Conservation (phyloP, 2,329 filamentous ascomycete genomes). For the Colletotrichum australisinense region DNA sequence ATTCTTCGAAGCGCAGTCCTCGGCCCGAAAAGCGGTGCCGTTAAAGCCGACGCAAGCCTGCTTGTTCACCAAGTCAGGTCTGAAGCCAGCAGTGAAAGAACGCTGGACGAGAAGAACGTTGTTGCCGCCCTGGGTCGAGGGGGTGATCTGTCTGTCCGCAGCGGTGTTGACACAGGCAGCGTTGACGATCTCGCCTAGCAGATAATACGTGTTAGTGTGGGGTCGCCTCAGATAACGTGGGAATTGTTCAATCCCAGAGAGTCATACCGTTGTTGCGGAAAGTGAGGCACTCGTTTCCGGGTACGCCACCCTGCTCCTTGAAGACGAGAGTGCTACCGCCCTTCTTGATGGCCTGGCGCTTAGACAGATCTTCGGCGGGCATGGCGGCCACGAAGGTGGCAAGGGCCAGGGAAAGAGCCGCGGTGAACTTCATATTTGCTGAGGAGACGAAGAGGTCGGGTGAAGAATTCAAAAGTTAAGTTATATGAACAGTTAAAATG, state of each 20-base stretch:
- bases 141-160: constrained; percentile 53
- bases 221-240: too few species aligned
- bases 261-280: constrained; percentile 53
- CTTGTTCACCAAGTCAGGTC: constrained; percentile 49
- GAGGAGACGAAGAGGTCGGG: neutral
- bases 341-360: constrained; percentile 22
- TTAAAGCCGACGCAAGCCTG: constrained; percentile 54
- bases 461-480: neutral
- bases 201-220: neutral
- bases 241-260: too few species aligned
- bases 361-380: constrained; percentile 22
- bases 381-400: constrained; percentile 37
- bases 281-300: constrained; percentile 50
- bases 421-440: constrained; percentile 39
- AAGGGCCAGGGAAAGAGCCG: constrained; percentile 38
- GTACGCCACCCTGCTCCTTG: constrained; percentile 50
- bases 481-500: neutral
- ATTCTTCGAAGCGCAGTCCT: constrained; percentile 45
- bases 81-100: constrained; percentile 50
- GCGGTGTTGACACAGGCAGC: constrained; percentile 50
- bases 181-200: constrained; percentile 53
- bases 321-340: constrained; percentile 45
- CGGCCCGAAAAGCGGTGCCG: constrained; percentile 49
- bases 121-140: constrained; percentile 45
- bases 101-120: constrained; percentile 51